Base-by-base conservation (phyloP, 345 rosid species). In the Dipteronia dyeriana region DNA sequence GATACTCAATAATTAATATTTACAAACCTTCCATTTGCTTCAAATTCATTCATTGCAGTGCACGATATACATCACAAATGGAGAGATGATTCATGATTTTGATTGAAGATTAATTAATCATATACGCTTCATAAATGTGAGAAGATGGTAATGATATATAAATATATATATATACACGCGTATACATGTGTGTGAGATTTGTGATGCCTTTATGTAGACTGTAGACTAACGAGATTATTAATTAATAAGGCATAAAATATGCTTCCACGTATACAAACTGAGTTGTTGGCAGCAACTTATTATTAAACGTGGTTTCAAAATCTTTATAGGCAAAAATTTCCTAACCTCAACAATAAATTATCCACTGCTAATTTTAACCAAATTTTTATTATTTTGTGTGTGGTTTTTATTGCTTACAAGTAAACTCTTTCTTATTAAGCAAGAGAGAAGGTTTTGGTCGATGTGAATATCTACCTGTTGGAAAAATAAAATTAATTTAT, bases 341-440 rank as follows among this genome's bases (percentile, higher is more conserved):
- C 80, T 61, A 77, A 77, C 67, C 54, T 68, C 62, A 77, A 73
- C 78, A 5, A 73, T 74, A 71, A 60, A 74, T 23, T 20, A 59
- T 69, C 74, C 68, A 3, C 39, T 12, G 74, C 25, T 17, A 75
- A 20, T n/a, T 16, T 61, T 1, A 25, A 22, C 2, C 19, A 23
- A 61, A 9, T 22, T 2, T 20, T 20, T 23, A 11, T n/a, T 26
- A 1, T 12, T 26, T 8, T 70, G 29, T 25, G 2, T 34, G 17
- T 43, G 57, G 76, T 25, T 29, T 64, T 29, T 38, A 10, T 75
- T 75, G 47, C 53, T 66, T 66, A 66, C 71, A 75, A 66, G 78
- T 38, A 13, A 75, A 19, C 41, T 6, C 29, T 75, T 75, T 31
- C 79, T 66, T 66, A 54, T 5, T 9, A 74, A 3, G 49, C 77